Evolutionary conservation across 2,329 filamentous ascomycete genomes (phyloP), one percentile per base, ranked within the genome.

Genomic region (Scopulariopsis brevicaulis): DNA sequence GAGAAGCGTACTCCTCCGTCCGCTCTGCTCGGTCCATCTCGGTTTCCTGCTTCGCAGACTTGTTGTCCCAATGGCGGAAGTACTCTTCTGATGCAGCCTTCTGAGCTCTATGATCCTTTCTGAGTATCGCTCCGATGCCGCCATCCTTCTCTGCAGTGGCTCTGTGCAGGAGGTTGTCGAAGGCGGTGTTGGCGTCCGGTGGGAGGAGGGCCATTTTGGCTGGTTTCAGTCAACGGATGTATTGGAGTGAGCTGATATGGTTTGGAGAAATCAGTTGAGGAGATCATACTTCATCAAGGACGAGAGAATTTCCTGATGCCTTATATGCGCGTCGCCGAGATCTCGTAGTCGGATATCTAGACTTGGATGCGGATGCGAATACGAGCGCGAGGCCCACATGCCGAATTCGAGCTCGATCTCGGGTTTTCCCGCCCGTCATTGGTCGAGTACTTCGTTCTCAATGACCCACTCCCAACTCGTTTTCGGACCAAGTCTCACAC

Each of bases 121-220:
- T 32, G 4, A 32, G 28, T 4, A 32, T 32, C 28, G 28, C 28
- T 32, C 28, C 28, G 28, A 32, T 8, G 28, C 28, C 28, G 4
- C 28, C 37, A n/a, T 43, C 37, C 37, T 43, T 43, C 12, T 43
- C 37, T n/a, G 37, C 37, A 10, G 37, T 43, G 4, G 37, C 37
- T n/a, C 12, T 43, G 18, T 43, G 37, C 12, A 43, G 67, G 64
- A 10, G 53, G 43, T 22, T 51, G 22, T 54, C 32, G 28, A 58
- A 32, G 25, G 55, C 34, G 28, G 20, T 18, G 15, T 58, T 40
- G 40, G 32, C 20, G 15, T 55, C 22, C 52, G 22, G 46, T 20
- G 56, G 40, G 18, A 54, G 32, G 37, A 37, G 46, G 34, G 55
- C 56, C 37, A 43, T 43, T 32, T 32, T 32, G 28, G 28, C 4